Conservation (phyloP, 2,329 filamentous ascomycete species). For the Aspergillus luchuensis region DNA sequence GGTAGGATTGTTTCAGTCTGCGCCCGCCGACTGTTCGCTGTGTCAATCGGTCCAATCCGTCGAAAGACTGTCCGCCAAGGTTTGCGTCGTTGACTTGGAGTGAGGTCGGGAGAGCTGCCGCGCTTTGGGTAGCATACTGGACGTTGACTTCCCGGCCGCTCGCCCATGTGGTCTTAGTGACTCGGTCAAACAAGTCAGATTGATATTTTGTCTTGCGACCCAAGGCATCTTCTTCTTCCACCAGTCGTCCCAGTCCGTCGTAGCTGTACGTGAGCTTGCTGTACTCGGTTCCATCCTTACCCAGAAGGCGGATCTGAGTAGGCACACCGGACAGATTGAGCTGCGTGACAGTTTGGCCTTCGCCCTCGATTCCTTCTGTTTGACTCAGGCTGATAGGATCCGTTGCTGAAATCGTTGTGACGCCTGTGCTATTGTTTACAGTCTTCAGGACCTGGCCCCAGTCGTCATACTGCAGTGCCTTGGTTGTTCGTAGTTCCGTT, state of each 20-base stretch:
- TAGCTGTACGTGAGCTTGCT: background rate
- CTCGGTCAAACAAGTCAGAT: background rate
- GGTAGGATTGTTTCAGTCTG: background rate
- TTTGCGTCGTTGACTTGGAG: background rate
- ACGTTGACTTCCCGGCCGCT: background rate
- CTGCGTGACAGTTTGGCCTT: background rate
- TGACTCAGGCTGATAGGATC: background rate
- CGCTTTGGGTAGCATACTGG: background rate
- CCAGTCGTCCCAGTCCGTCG: background rate
- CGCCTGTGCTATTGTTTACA: background rate
- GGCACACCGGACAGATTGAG: background rate
- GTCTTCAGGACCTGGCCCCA: too few species aligned
- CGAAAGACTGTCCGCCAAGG: background rate
- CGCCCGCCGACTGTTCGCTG: background rate
- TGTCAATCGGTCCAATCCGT: background rate
- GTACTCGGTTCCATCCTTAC: background rate
- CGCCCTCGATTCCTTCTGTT: background rate
- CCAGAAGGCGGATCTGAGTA: too few species aligned
- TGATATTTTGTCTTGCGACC: background rate
- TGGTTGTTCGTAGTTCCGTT: too few species aligned
- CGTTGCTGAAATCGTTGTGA: background rate
- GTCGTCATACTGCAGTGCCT: too few species aligned
- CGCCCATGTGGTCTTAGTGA: background rate
- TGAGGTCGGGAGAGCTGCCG: background rate
- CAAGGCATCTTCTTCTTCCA: background rate